Conservation (phyloP, 2,329 filamentous ascomycete species). For the Dothideomycetes sp. region DNA sequence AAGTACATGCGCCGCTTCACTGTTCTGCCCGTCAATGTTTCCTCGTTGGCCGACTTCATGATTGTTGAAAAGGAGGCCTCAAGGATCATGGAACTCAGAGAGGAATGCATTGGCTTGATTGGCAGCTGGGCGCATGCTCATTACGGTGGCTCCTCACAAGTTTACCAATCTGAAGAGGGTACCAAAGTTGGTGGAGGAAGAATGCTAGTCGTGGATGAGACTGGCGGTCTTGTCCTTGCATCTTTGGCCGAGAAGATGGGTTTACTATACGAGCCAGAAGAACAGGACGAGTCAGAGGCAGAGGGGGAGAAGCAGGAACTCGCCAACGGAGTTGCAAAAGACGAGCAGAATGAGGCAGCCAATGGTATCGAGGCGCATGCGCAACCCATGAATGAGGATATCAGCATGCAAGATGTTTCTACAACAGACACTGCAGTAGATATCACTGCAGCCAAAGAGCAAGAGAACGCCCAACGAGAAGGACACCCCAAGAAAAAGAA, state of each 20-base stretch:
- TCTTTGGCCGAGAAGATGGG: constrained; percentile 84
- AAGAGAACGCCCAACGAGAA: background rate
- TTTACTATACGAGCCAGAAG: constrained; percentile 47
- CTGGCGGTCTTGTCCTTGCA: constrained; percentile 69
- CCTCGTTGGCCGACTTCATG: constrained; percentile 63
- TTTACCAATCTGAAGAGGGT: constrained; percentile 10
- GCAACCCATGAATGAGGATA: background rate
- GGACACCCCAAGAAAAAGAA: background rate
- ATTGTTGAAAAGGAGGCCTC: constrained; percentile 68
- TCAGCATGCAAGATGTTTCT: constrained; percentile 4
- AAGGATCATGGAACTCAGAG: constrained; percentile 75
- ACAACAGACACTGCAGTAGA: too few species aligned
- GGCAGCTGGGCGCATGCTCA: constrained; percentile 88
- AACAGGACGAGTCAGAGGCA: constrained; percentile 16
- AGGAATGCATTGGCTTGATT: constrained; percentile 71
- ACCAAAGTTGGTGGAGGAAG: constrained; percentile 41
- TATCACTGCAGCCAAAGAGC: constrained; percentile 1
- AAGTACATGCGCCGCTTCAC: constrained; percentile 89
- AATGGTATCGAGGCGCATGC: constrained; percentile 11
- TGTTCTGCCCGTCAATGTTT: constrained; percentile 71
- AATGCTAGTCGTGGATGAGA: constrained; percentile 81
- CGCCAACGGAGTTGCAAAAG: too few species aligned
- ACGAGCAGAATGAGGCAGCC: constrained; percentile 19
- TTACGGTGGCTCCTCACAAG: constrained; percentile 41
- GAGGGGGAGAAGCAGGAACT: constrained; percentile 2